Evolutionary conservation across 352 stramenopile genomes (phyloP).

Genomic region (Phytopythium mirpurense): DNA sequence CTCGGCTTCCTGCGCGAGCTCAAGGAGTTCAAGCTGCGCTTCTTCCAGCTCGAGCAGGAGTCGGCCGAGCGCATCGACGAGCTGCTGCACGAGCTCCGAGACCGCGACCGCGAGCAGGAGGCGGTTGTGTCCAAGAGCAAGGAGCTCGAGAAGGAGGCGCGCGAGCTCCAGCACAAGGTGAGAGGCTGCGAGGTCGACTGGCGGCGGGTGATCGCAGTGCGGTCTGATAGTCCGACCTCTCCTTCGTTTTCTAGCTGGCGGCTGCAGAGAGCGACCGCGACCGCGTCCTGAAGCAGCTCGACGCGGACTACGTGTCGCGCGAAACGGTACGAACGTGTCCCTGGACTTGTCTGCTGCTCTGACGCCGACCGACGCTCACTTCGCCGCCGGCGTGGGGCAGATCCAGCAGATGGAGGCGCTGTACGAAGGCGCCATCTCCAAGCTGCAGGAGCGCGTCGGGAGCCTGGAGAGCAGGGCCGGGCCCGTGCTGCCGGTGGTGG

Average conservation of each 20-base stretch:
- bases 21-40: conserved; percentile 70
- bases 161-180: conserved; percentile 33
- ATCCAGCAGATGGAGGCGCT: conserved; percentile 70
- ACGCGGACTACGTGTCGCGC: conserved; percentile 48
- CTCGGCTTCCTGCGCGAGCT: conserved; percentile 50
- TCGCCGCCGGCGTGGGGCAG: conserved; percentile 13
- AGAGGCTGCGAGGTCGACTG: background rate
- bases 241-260: conserved; percentile 16
- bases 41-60: conserved; percentile 56
- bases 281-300: conserved; percentile 34
- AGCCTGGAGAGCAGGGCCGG: conserved; percentile 41
- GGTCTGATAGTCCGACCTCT: background rate
- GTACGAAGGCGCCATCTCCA: conserved; percentile 65
- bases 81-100: conserved; percentile 49
- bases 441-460: conserved; percentile 61
- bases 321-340: conserved; percentile 24
- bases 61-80: conserved; percentile 59
- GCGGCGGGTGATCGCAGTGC: background rate
- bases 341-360: background rate
- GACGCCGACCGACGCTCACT: background rate
- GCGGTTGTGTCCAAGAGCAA: conserved; percentile 7
- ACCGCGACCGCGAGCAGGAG: conserved; percentile 40
- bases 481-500: conserved; percentile 7
- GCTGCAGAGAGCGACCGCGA: conserved; percentile 23
- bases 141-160: conserved; percentile 26